Conservation (phyloP, 1,284 basidiomycete species). For the Cerioporus squamosus region DNA sequence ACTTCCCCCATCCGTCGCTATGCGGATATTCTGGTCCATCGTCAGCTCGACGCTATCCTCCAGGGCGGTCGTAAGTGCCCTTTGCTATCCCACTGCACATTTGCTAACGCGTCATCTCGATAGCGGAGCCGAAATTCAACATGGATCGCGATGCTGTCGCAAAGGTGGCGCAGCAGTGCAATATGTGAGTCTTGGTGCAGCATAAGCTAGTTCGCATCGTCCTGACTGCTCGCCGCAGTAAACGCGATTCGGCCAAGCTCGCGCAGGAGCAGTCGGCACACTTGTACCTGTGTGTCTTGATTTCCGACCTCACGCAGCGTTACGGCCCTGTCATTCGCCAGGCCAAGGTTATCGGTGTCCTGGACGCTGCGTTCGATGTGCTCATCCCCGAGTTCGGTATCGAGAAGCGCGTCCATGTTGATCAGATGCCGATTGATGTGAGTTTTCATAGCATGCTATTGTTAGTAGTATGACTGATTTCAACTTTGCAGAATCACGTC, state of each 20-base stretch:
- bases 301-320: constrained; percentile 90
- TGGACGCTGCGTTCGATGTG: constrained; percentile 97
- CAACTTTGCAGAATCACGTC: constrained; percentile 73
- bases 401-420: constrained; percentile 97
- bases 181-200: constrained; percentile 69
- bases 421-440: constrained; percentile 97
- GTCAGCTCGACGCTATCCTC: constrained; percentile 92
- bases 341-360: constrained; percentile 91
- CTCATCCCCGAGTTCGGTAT: constrained; percentile 93
- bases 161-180: constrained; percentile 97
- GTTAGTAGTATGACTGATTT: too few relatives aligned
- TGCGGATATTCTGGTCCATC: constrained; percentile 95
- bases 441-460: constrained; percentile 29
- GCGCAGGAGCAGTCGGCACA: constrained; percentile 98
- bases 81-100: neutral
- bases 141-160: constrained; percentile 98
- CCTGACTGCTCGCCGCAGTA: constrained; percentile 50
- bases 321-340: constrained; percentile 95
- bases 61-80: constrained; percentile 64
- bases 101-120: constrained; percentile 12
- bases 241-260: constrained; percentile 86
- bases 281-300: constrained; percentile 92
- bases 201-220: neutral
- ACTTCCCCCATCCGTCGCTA: constrained; percentile 94
- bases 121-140: constrained; percentile 84